A percentile compares a stretch with the other conserved stretches of the same genome.
phyloP scores from a whole-genome alignment of 2,329 filamentous ascomycete species.

The Davidsoniella eucalypti region DNA sequence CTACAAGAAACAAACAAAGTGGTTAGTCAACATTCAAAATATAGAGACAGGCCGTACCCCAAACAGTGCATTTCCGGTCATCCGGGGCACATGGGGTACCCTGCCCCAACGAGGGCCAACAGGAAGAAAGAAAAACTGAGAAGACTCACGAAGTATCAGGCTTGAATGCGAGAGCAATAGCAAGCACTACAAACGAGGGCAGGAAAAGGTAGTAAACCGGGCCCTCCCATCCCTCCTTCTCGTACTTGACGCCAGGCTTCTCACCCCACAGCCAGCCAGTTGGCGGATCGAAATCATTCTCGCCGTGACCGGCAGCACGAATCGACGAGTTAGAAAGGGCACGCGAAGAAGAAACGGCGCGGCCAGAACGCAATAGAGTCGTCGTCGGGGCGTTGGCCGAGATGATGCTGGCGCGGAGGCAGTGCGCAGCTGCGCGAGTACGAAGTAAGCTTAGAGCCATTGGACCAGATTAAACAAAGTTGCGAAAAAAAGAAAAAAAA shows the following conservation, averaged over 20 bases:
- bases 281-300: slow-evolving; percentile 74
- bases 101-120: not conserved
- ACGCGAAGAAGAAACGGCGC: slow-evolving; percentile 1
- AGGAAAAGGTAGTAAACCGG: slow-evolving; percentile 74
- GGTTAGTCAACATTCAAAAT: not conserved
- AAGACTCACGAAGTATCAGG: slow-evolving; percentile 88
- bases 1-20: slow-evolving; percentile 29
- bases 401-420: not conserved
- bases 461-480: not conserved
- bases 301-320: slow-evolving; percentile 31
- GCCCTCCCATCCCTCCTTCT: slow-evolving; percentile 93
- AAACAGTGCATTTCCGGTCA: not conserved
- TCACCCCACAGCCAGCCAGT: slow-evolving; percentile 86
- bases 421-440: not conserved
- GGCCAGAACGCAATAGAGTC: not conserved
- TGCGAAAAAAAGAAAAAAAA: not conserved
- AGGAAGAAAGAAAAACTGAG: slow-evolving; percentile 3
- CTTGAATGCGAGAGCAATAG: slow-evolving; percentile 84
- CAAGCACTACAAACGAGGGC: slow-evolving; percentile 55
- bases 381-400: not conserved
- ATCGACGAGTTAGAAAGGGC: slow-evolving; percentile 16
- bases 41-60: slow-evolving; percentile 2
- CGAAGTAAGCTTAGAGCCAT: slow-evolving; percentile 6
- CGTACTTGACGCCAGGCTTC: slow-evolving; percentile 85
- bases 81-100: slow-evolving; percentile 1